These are phyloP conservation scores for Linum usitatissimum DNA, from an alignment of 345 rosid species.

Conservation along the genomic window DNA sequence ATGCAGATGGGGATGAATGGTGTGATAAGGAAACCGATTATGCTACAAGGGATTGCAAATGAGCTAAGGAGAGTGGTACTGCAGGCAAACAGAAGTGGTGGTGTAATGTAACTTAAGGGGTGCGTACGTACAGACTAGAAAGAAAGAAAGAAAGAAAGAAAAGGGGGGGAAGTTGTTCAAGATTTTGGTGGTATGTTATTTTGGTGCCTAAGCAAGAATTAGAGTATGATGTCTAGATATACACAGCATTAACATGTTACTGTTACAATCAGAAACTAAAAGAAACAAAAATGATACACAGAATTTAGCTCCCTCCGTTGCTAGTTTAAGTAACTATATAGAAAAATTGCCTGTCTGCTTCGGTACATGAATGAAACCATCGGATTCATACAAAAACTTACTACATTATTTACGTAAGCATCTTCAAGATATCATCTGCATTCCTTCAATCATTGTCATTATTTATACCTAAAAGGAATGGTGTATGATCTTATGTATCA, in stretches of 20 bases:
- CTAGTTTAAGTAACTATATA: no score
- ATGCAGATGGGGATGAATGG: conserved; percentile 66
- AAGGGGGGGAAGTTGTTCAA: not conserved
- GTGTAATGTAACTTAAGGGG: conserved; percentile 3
- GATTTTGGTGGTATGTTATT: not conserved
- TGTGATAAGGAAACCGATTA: conserved; percentile 60
- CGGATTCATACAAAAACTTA: no score
- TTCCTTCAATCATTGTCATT: no score
- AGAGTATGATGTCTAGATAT: not conserved
- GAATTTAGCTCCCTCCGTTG: not conserved
- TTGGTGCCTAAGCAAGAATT: not conserved
- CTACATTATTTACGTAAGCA: no score
- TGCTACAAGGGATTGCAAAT: conserved; percentile 47
- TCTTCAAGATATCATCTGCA: no score
- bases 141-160: no score
- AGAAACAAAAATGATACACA: not conserved
- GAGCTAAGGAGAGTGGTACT: conserved; percentile 62
- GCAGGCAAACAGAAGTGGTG: conserved; percentile 35
- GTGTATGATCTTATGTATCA: no score
- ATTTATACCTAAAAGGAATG: no score
- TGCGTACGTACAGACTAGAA: not conserved
- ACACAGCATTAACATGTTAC: not conserved
- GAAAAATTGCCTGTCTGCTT: no score
- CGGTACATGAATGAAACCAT: no score
- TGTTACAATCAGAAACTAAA: not conserved